Evolutionary conservation across 148 eudicot genomes (phyloP), one percentile per base, ranked within the genome.

Genomic region (Nepenthes gracilis): DNA sequence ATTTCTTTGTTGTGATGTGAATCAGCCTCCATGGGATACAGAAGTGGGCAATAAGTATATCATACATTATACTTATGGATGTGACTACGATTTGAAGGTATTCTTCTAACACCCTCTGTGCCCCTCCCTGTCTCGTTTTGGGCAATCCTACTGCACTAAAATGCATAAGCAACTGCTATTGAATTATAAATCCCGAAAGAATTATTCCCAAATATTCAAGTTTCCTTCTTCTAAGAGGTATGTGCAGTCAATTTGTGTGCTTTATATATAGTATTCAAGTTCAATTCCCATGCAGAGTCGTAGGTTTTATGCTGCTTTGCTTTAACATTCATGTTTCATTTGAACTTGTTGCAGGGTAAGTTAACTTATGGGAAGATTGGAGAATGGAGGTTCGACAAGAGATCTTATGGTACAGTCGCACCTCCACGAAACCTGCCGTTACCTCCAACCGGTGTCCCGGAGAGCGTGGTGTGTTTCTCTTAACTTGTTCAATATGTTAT

Each of bases 21-120:
- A 61, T 59, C 85, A 94, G 99, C 99, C 99, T 66, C 99, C 99
- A 33, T 94, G 99, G 99, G 99, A 94, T 75, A 83, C 85, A 33
- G 82, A 80, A 71, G 70, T 84, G 5, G 95, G 92, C 53, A 78
- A 75, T 43, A 76, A 86, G 67, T 94, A 71, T 72, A 89, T 94
- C 57, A 94, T 94, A 43, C 99, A 94, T 71, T 94, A 89, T 75
- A 94, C 99, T 14, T 89, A 94, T 36, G 99, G 99, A 65, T 94
- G 99, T 60, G 99, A 94, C 78, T 94, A 86, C 72, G 91, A 94
- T 75, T 53, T 86, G 84, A 69, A 88, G 99, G 99, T 93, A 82
- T 40, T 40, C 49, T 34, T 12, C 23, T 12, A 43, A 33, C 13
- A 37, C 36, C 14, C 23, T 13, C 54, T 63, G 1, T 64, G n/a